Conservation (phyloP, 176 grass and related monocot species). For the Poa pratensis region DNA sequence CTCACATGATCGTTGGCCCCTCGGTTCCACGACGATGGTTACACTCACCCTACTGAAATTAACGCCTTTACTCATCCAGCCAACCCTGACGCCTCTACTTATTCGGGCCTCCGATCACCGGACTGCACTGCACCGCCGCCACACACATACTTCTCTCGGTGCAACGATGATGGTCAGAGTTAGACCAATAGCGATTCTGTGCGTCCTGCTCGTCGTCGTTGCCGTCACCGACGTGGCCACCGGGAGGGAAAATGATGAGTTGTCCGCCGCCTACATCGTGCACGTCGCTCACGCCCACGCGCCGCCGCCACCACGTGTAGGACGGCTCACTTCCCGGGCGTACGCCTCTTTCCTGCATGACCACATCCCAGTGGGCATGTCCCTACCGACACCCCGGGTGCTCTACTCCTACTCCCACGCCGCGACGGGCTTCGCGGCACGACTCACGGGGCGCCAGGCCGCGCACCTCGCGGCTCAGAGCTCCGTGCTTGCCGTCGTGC, state of each 20-base stretch:
- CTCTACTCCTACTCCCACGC: constrained; percentile 43
- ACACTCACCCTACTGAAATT: no score
- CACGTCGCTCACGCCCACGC: not conserved
- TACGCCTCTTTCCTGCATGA: not conserved
- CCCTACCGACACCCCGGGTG: not conserved
- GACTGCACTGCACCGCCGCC: not conserved
- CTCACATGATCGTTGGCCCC: no score
- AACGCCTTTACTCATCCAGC: no score
- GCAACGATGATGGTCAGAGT: not conserved
- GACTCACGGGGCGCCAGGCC: constrained; percentile 50
- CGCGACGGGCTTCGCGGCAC: constrained; percentile 44
- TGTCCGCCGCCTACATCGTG: not conserved
- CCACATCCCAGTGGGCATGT: not conserved
- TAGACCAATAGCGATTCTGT: not conserved
- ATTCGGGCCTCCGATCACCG: not conserved
- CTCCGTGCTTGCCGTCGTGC: constrained; percentile 49
- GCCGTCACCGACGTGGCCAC: no score
- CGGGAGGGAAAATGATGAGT: not conserved
- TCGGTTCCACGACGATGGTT: no score
- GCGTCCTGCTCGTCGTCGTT: not conserved
- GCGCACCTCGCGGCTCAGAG: constrained; percentile 35
- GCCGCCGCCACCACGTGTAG: not conserved
- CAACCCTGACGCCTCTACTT: not conserved
- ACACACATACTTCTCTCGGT: not conserved
- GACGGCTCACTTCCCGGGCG: not conserved